Percentiles rank a stretch among this genome's conserved stretches.
Conservation (phyloP, 495 filamentous ascomycete genomes). For the Aspergillus asperescens region DNA sequence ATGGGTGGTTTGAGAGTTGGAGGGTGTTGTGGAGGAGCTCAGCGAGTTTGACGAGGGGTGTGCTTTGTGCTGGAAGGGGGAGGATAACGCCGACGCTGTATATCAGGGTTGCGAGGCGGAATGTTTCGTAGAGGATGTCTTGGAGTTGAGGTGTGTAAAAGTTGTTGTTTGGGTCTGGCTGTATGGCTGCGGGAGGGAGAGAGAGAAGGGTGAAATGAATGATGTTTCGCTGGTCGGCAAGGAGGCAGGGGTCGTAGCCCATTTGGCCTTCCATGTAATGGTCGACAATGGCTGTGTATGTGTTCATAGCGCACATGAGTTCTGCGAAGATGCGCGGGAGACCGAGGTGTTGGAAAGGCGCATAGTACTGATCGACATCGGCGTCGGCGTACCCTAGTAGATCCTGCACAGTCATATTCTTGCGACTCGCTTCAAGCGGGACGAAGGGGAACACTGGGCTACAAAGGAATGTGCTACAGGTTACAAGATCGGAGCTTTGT, state of each 20-base stretch:
- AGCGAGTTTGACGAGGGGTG: slow-evolving; percentile 27
- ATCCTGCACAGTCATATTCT: slow-evolving; percentile 21
- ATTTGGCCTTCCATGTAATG: slow-evolving; percentile 5
- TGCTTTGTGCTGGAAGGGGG: slow-evolving; percentile 36
- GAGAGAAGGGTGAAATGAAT: slow-evolving; percentile 30
- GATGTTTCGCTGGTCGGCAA: slow-evolving; percentile 38
- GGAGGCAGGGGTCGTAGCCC: slow-evolving; percentile 19
- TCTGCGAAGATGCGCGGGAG: slow-evolving; percentile 30
- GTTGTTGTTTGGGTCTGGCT: slow-evolving; percentile 9
- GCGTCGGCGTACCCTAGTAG: slow-evolving; percentile 25
- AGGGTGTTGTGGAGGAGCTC: slow-evolving; percentile 22
- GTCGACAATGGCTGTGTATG: slow-evolving; percentile 29
- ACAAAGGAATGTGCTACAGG: slow-evolving; percentile 24
- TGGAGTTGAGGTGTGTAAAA: slow-evolving; percentile 17
- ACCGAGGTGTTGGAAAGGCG: slow-evolving; percentile 26
- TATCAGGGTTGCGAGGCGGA: slow-evolving; percentile 31
- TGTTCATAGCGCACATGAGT: slow-evolving; percentile 26
- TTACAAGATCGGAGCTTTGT: slow-evolving; percentile 35
- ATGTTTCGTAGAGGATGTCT: slow-evolving; percentile 33
- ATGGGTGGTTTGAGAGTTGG: slow-evolving; percentile 4
- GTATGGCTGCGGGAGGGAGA: slow-evolving; percentile 23
- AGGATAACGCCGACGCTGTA: slow-evolving; percentile 38
- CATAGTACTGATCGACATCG: slow-evolving; percentile 26
- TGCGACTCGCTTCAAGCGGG: slow-evolving; percentile 22
- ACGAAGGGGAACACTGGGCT: slow-evolving; percentile 34